These are phyloP conservation scores for Phytophthora citricola DNA, from an alignment of 352 stramenopile species.

Conservation along the genomic window DNA sequence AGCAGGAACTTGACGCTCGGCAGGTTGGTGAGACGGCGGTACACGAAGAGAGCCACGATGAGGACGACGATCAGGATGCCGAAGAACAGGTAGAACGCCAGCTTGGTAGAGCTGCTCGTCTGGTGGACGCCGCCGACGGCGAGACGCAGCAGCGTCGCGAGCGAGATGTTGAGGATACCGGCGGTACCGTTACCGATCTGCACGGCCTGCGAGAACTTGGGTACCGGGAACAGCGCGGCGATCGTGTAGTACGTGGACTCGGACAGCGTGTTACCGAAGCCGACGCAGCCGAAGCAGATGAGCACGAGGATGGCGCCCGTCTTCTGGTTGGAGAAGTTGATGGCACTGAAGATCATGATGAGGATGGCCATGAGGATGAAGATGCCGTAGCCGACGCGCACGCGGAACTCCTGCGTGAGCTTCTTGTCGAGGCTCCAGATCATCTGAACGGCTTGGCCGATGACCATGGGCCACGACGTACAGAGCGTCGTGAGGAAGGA, in stretches of 20 bases:
- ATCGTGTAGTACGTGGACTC: conserved; percentile 68
- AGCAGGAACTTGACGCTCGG: conserved; percentile 61
- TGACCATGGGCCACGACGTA: conserved; percentile 63
- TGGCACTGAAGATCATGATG: conserved; percentile 66
- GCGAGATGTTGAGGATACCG: conserved; percentile 61
- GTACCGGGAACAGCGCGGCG: conserved; percentile 60
- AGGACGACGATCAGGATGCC: conserved; percentile 57
- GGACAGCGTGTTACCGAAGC: conserved; percentile 58
- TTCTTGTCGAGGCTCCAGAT: conserved; percentile 60
- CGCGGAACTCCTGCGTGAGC: conserved; percentile 43
- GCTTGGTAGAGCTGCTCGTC: conserved; percentile 37
- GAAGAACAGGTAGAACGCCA: conserved; percentile 73
- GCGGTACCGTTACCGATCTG: conserved; percentile 65
- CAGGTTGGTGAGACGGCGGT: conserved; percentile 42
- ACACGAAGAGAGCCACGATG: conserved; percentile 50
- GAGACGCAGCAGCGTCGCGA: conserved; percentile 56
- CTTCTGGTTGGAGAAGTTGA: conserved; percentile 50
- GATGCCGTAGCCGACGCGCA: conserved; percentile 54
- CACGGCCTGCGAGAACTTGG: conserved; percentile 73
- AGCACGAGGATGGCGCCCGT: conserved; percentile 57
- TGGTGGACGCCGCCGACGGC: conserved; percentile 52
- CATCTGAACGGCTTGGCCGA: conserved; percentile 63
- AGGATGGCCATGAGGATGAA: conserved; percentile 57
- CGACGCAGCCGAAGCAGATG: conserved; percentile 53
- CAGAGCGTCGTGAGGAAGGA: conserved; percentile 67